phyloP scores from a whole-genome alignment of 2,329 filamentous ascomycete species.

The Sphaerulina musiva region DNA sequence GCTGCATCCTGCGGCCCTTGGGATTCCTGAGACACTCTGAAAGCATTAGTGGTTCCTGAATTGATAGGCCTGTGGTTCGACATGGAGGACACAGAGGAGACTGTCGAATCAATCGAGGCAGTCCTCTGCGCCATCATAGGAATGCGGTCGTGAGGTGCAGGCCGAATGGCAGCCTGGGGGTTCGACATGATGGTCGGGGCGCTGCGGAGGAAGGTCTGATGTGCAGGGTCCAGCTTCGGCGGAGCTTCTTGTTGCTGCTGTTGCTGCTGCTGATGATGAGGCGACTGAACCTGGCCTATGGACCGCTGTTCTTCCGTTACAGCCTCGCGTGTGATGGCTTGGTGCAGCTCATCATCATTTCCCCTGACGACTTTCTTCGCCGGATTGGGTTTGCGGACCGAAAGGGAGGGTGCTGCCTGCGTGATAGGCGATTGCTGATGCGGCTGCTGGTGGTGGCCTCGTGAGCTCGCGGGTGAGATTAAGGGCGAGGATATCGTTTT shows the following conservation, averaged over 20 bases:
- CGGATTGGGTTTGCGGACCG: constrained; percentile 20
- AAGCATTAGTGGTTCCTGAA: constrained; percentile 22
- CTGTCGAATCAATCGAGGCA: constrained; percentile 87
- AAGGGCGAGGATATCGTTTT: background rate
- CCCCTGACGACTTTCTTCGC: constrained; percentile 19
- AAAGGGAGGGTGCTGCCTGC: background rate
- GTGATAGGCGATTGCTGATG: background rate
- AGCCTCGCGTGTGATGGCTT: constrained; percentile 20
- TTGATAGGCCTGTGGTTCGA: constrained; percentile 30
- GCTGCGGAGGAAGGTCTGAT: constrained; percentile 25
- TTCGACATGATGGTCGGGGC: constrained; percentile 14
- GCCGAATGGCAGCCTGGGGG: constrained; percentile 2
- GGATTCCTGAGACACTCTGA: constrained; percentile 50
- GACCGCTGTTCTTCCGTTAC: constrained; percentile 16
- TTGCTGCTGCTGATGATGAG: constrained; percentile 12
- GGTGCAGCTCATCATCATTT: constrained; percentile 24
- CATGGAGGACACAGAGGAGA: constrained; percentile 52
- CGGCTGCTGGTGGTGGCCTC: background rate
- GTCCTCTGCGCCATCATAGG: constrained; percentile 49
- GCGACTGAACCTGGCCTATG: constrained; percentile 8
- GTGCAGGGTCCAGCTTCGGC: constrained; percentile 13
- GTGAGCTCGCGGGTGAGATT: background rate
- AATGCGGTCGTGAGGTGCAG: constrained; percentile 4
- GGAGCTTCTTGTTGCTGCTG: constrained; percentile 5
- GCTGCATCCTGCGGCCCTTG: constrained; percentile 68